Evolutionary conservation across 371 early-diverging fungal species (phyloP).

Genomic region (Syncephalis plumigaleata): DNA sequence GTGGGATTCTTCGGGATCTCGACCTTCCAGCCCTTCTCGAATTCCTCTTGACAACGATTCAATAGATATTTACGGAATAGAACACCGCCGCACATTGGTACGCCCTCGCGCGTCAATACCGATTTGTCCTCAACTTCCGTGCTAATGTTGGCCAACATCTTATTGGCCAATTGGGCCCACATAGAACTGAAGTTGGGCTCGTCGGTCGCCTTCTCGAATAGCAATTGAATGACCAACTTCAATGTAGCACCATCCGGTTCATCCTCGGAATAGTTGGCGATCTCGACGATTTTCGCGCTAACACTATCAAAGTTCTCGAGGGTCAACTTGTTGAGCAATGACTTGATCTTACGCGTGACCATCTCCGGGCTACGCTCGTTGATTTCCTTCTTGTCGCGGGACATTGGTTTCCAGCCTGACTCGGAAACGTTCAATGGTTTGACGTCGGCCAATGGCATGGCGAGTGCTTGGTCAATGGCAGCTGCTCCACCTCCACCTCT

Average conservation of each 20-base stretch:
- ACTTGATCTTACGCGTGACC: constrained; percentile 63
- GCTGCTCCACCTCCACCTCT: constrained; percentile 27
- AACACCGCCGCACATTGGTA: constrained; percentile 35
- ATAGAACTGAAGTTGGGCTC: constrained; percentile 77
- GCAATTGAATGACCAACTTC: constrained; percentile 55
- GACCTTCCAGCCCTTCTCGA: constrained; percentile 67
- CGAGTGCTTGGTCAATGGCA: constrained; percentile 26
- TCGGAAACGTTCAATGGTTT: constrained; percentile 63
- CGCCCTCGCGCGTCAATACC: constrained; percentile 25
- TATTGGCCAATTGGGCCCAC: constrained; percentile 76
- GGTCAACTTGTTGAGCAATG: constrained; percentile 87
- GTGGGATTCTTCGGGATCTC: constrained; percentile 27
- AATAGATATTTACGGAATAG: constrained; percentile 81
- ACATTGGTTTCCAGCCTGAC: constrained; percentile 64
- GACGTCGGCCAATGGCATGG: constrained; percentile 41
- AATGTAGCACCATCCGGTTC: constrained; percentile 53
- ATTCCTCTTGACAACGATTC: constrained; percentile 80
- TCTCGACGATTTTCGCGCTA: constrained; percentile 62
- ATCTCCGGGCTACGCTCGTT: constrained; percentile 18
- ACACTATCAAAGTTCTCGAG: constrained; percentile 82
- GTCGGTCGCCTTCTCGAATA: constrained; percentile 90
- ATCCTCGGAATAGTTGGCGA: constrained; percentile 44
- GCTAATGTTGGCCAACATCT: constrained; percentile 37
- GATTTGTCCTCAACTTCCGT: constrained; percentile 31
- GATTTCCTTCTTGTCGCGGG: constrained; percentile 8